Evolutionary conservation across 1,139 yeast genomes (phyloP), one percentile per base, ranked within the genome.

Genomic region (Eremothecium gossypii): DNA sequence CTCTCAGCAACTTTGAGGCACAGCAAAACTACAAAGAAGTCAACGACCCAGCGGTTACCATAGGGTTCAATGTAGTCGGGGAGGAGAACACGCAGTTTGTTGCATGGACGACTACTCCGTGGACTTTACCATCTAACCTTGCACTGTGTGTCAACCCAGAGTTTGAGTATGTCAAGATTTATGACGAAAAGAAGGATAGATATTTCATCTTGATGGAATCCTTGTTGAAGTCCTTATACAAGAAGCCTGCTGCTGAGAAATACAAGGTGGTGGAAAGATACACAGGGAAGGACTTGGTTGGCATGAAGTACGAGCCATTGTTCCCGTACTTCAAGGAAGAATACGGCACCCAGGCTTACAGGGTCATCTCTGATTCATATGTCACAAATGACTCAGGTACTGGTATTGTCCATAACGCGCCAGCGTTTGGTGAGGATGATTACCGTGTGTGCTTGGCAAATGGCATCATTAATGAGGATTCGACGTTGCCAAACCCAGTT

Each of bases 361-460:
- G 73, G 58, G 96, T 91, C 54, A 77, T 85, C 56, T 68, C 72
- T 44, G 96, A 81, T 45, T 83, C 76, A 52, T 91, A 84, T 60
- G 98, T 91, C 58, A 78, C 95, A 43, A 78, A 74, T 50, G 98
- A 91, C 52, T 83, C 95, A 42, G 99, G 99, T 86, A 85, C 98
- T 44, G 99, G 99, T 79, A 78, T 91, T 62, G 99, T 91, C 49
- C 98, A 91, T 65, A 96, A 89, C 66, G 79, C 98, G 38, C 98
- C 99, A 52, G 93, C 98, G 40, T 93, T 87, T 69, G 99, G 99
- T 82, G 99, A 91, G 69, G 95, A 80, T 67, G 99, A 93, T 89
- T 87, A 79, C 74, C 75, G 73, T 51, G 95, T 82, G 49, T 83
- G 94, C 56, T 70, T 77, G 41, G 76, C 72, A 34, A 76, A 78